Evolutionary conservation across 2,329 filamentous ascomycete species (phyloP).

Genomic region (Xylaria hypoxylon): DNA sequence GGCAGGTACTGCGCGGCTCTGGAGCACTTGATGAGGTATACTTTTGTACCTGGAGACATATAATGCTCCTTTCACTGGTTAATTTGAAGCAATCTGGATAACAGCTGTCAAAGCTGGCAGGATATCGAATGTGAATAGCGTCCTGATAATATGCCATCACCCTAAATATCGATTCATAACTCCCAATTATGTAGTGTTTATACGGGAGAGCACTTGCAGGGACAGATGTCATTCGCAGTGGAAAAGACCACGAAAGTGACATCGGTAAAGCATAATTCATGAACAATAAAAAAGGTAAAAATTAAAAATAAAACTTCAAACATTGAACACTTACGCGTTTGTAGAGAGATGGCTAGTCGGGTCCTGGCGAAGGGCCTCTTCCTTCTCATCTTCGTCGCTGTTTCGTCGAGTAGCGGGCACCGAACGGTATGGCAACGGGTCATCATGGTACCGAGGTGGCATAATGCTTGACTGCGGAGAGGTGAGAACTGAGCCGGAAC

Average conservation of each 20-base stretch:
- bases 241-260: not conserved
- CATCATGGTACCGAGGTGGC: constrained; percentile 69
- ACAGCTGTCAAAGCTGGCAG: not conserved
- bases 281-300: constrained; percentile 5
- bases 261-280: constrained; percentile 8
- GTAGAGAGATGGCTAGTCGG: constrained; percentile 78
- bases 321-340: constrained; percentile 76
- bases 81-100: not conserved
- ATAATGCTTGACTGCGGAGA: constrained; percentile 77
- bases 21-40: not conserved
- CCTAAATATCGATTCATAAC: not conserved
- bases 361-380: constrained; percentile 76
- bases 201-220: constrained; percentile 2
- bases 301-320: too few species aligned
- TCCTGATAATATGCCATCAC: constrained; percentile 6
- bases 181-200: constrained; percentile 3
- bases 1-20: not conserved
- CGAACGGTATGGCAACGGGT: constrained; percentile 82
- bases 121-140: constrained; percentile 14
- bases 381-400: constrained; percentile 90
- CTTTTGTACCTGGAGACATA: constrained; percentile 19
- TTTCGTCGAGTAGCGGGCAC: constrained; percentile 88
- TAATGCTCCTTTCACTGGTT: not conserved
- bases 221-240: not conserved
- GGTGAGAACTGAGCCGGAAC: constrained; percentile 82